phyloP scores from a whole-genome alignment of 495 filamentous ascomycete species.

The Aspergillus bridgeri region DNA sequence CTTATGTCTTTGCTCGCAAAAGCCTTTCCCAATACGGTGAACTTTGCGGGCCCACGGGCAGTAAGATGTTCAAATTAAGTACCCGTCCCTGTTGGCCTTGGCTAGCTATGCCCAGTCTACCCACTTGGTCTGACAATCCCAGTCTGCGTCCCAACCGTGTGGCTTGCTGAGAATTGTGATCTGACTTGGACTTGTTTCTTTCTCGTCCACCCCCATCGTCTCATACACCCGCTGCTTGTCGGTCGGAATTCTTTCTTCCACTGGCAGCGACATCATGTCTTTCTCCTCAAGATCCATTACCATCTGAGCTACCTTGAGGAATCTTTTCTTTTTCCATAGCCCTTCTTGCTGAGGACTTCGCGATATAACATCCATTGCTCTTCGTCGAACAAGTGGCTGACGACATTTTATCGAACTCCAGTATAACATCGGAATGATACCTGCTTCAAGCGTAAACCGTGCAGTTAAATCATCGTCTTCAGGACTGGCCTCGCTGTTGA shows the following conservation, averaged over 20 bases:
- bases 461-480: background rate
- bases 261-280: constrained; percentile 1
- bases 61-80: background rate
- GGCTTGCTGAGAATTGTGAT: constrained; percentile 9
- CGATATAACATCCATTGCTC: constrained; percentile 9
- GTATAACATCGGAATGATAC: constrained; percentile 17
- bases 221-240: constrained; percentile 7
- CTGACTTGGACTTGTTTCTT: background rate
- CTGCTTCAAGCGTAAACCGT: constrained; percentile 20
- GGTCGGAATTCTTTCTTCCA: constrained; percentile 13
- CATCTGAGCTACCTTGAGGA: constrained; percentile 3
- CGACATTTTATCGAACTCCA: constrained; percentile 19
- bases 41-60: background rate
- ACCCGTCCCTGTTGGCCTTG: background rate
- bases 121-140: background rate
- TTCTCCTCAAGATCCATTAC: constrained; percentile 21
- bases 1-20: too few relatives aligned
- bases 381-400: constrained; percentile 19
- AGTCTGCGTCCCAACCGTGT: constrained; percentile 2
- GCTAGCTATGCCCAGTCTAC: background rate
- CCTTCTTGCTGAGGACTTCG: constrained; percentile 15
- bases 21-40: background rate
- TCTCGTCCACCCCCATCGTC: background rate
- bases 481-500: background rate
- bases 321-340: constrained; percentile 11